These are phyloP conservation scores for Madurella mycetomatis DNA, from an alignment of 2,329 filamentous ascomycete genomes.

Conservation along the genomic window DNA sequence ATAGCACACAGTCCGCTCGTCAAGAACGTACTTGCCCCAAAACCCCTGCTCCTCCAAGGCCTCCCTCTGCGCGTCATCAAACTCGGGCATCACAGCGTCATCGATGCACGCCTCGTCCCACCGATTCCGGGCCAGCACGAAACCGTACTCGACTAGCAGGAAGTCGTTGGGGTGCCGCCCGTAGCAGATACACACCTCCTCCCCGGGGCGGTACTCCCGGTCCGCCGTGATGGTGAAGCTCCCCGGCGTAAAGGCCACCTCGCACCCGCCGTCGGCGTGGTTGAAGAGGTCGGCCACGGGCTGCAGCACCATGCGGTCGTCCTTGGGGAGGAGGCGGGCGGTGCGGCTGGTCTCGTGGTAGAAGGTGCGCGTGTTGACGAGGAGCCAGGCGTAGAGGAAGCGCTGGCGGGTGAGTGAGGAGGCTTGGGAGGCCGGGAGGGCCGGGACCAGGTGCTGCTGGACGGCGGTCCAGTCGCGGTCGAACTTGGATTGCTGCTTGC, in stretches of 20 bases:
- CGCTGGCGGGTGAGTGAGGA: conserved; percentile 24
- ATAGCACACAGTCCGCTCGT: conserved; percentile 48
- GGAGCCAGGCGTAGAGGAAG: conserved; percentile 55
- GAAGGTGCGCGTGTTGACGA: conserved; percentile 60
- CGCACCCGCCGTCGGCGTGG: conserved; percentile 47
- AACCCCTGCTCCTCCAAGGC: conserved; percentile 45
- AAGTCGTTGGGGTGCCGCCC: conserved; percentile 69
- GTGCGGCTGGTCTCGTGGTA: conserved; percentile 50
- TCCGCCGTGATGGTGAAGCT: conserved; percentile 54
- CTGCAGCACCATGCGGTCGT: conserved; percentile 64
- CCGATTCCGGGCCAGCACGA: conserved; percentile 42
- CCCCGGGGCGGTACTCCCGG: conserved; percentile 47
- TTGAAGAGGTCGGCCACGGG: conserved; percentile 73
- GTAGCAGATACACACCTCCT: conserved; percentile 67
- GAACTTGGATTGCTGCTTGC: conserved; percentile 47
- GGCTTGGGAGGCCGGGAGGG: conserved; percentile 9
- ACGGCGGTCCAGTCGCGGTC: conserved; percentile 38
- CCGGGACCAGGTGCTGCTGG: conserved; percentile 28
- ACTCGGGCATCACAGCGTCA: conserved; percentile 39
- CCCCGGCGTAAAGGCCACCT: conserved; percentile 44
- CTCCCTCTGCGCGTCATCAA: conserved; percentile 33
- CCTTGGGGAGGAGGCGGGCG: conserved; percentile 25
- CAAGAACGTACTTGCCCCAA: conserved; percentile 48
- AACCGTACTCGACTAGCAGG: conserved; percentile 63
- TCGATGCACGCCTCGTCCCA: conserved; percentile 50